phyloP scores from a whole-genome alignment of 805 yeast species.

The Myxozyma neotropica region DNA sequence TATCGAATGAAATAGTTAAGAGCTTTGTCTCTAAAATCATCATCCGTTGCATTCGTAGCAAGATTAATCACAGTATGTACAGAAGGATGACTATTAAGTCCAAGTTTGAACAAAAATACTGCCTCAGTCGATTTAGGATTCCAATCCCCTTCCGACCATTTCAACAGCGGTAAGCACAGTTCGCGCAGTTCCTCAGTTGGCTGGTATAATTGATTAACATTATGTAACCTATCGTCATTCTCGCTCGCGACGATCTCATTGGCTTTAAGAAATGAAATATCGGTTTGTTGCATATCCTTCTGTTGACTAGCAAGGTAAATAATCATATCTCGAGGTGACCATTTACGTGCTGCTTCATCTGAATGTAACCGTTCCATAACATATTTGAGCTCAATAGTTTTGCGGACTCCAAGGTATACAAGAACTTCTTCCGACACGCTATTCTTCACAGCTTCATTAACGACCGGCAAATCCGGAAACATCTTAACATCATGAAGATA shows the following conservation, averaged over 20 bases:
- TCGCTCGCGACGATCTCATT: constrained; percentile 40
- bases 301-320: constrained; percentile 41
- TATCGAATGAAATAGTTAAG: constrained; percentile 39
- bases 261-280: constrained; percentile 40
- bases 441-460: constrained; percentile 28
- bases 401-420: constrained; percentile 42
- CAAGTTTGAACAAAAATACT: constrained; percentile 39
- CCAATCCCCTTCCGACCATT: constrained; percentile 38
- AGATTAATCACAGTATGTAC: constrained; percentile 34
- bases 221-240: constrained; percentile 28
- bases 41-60: constrained; percentile 20
- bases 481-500: constrained; percentile 42
- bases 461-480: constrained; percentile 46
- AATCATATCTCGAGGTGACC: constrained; percentile 45
- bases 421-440: constrained; percentile 37
- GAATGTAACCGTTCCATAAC: constrained; percentile 43
- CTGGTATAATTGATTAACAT: constrained; percentile 40
- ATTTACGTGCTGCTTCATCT: constrained; percentile 35
- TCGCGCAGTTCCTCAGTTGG: constrained; percentile 38
- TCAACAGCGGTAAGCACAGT: constrained; percentile 40
- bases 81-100: constrained; percentile 39
- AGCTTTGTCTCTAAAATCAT: constrained; percentile 33
- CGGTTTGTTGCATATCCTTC: constrained; percentile 37
- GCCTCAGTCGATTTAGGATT: constrained; percentile 38
- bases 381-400: constrained; percentile 45